Evolutionary conservation across 352 stramenopile species (phyloP).

Genomic region (Globisporangium emineosum): DNA sequence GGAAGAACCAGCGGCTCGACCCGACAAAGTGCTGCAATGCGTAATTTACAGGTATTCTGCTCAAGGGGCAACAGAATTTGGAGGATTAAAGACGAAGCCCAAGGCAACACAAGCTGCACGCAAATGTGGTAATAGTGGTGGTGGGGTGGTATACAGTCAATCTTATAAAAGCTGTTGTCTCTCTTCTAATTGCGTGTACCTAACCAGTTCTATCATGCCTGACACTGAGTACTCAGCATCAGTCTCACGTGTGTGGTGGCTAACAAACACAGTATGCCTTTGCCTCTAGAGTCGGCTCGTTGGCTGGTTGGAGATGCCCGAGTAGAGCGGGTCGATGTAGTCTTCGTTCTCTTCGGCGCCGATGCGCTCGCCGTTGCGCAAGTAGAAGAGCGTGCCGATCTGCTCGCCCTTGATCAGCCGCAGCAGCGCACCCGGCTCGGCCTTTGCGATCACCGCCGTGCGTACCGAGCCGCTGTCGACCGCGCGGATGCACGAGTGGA

Average conservation of each 20-base stretch:
- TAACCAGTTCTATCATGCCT: background rate
- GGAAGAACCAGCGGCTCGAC: slow-evolving; percentile 12
- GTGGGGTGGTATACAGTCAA: background rate
- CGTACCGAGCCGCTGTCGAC: slow-evolving; percentile 65
- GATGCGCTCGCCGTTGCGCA: slow-evolving; percentile 39
- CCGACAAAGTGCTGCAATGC: slow-evolving; percentile 15
- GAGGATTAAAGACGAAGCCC: background rate
- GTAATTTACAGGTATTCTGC: background rate
- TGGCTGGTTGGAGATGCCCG: slow-evolving; percentile 38
- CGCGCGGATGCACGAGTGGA: slow-evolving; percentile 74
- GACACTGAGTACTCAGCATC: background rate
- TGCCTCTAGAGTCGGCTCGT: slow-evolving; percentile 12
- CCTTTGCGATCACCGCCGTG: slow-evolving; percentile 65
- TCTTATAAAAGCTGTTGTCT: background rate
- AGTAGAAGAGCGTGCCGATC: slow-evolving; percentile 66
- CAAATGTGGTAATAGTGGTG: background rate
- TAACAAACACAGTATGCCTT: background rate
- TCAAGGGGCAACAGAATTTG: background rate
- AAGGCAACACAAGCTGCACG: background rate
- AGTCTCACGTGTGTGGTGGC: too few relatives aligned
- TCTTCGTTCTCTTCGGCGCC: slow-evolving; percentile 40
- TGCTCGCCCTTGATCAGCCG: slow-evolving; percentile 63
- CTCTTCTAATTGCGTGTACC: background rate
- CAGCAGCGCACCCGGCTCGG: slow-evolving; percentile 53
- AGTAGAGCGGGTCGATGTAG: slow-evolving; percentile 70